Percentiles rank a stretch among this genome's conserved stretches.
Evolutionary conservation across 768 basidiomycete genomes (phyloP).

Genomic region (Heimioporus sp.): DNA sequence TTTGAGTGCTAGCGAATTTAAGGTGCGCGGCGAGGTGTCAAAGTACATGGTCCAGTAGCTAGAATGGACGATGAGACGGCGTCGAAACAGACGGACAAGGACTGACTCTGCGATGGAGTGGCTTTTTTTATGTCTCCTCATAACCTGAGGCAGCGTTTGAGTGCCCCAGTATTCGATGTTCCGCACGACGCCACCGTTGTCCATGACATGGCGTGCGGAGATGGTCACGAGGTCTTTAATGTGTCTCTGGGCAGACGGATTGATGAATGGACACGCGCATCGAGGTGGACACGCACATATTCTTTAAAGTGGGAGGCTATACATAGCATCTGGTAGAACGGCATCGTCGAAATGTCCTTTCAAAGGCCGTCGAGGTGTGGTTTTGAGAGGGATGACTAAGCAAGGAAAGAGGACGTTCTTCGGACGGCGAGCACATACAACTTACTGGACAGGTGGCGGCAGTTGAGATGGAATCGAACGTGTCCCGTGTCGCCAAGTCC

Average conservation of each 20-base stretch:
- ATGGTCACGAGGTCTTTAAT: conserved; percentile 74
- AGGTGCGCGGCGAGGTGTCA: conserved; percentile 74
- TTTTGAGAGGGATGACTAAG: conserved; percentile 16
- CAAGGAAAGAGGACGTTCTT: neutral
- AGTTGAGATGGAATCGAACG: neutral
- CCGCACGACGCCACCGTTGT: conserved; percentile 80
- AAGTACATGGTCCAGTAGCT: conserved; percentile 94
- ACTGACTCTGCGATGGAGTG: conserved; percentile 78
- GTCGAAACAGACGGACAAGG: neutral
- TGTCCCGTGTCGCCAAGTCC: neutral
- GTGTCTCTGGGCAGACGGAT: conserved; percentile 47
- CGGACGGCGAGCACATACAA: too few species aligned
- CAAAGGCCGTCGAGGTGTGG: neutral
- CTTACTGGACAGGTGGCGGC: neutral
- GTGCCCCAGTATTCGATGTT: conserved; percentile 75
- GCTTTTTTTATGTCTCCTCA: conserved; percentile 58
- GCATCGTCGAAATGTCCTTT: conserved; percentile 48
- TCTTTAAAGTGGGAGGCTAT: conserved; percentile 72
- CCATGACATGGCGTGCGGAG: conserved; percentile 68
- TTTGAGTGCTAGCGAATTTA: conserved; percentile 60
- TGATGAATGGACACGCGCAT: neutral
- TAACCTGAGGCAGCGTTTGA: conserved; percentile 66
- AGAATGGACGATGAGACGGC: conserved; percentile 4
- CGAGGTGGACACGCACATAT: conserved; percentile 51
- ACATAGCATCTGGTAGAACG: conserved; percentile 85